Base-by-base conservation (phyloP, 2,329 filamentous ascomycete genomes). In the Stachybotrys chartarum region DNA sequence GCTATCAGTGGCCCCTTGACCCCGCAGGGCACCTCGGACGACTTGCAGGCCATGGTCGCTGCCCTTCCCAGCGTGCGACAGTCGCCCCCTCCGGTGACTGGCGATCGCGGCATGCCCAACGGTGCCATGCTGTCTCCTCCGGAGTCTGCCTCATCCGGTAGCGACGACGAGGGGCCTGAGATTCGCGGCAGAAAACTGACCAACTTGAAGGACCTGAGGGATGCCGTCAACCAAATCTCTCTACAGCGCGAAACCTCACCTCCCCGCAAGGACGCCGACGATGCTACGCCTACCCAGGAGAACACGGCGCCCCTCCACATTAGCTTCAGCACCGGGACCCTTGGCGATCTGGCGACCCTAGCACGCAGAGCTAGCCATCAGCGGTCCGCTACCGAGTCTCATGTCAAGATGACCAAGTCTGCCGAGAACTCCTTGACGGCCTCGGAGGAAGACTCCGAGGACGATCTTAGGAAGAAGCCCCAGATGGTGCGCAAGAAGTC, bases 401-500 rank as follows among this genome's bases (percentile, higher is more conserved):
- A 78, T 30, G 71, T 80, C 18, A 71, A 75, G 18, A 61, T 78
- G 30, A 67, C 68, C 30, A 75, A 76, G 58, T 78, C 79, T 1
- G 68, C 70, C 12, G 78, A 79, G 46, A 77, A 74, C 55, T 83
- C 81, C 2, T 58, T 76, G 35, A 75, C 75, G 3, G 72, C 68
- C 8, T 85, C 83, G 1, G 84, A 86, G 51, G 85, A 89, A 58
- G 85, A 87, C 66, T 82, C 72, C 61, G 86, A 80, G 66, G 74
- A 84, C 70, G 74, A 86, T 55, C 64, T 81, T 58, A 71, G 68
- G 59, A 78, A 75, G 64, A 95, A 94, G 74, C 91, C 92, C n/a
- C 85, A 86, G 54, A 95, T 97, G 85, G 86, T 99, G 11, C 86
- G 94, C 65, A 99, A 99, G 78, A 99, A 99, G 80, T 97, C 94